A percentile compares a stretch with the other conserved stretches of the same genome.
phyloP scores from a whole-genome alignment of 139 green algal species.

The Klebsormidium nitens region DNA sequence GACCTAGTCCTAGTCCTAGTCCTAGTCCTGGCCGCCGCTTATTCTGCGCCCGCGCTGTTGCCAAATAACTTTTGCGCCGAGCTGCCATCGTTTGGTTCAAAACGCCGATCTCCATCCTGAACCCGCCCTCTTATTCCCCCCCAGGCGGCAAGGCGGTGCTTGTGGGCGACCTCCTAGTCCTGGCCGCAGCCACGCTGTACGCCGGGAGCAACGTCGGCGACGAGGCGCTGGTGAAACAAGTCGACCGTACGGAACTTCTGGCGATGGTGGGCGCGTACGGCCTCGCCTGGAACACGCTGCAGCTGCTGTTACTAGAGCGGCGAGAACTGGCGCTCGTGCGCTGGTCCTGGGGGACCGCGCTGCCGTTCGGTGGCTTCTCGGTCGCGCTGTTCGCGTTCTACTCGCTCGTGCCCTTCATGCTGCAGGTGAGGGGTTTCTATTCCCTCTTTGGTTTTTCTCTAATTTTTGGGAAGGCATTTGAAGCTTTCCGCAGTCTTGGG shows the following conservation, averaged over 20 bases:
- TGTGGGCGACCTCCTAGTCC: conserved; percentile 62
- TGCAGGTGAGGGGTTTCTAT: neutral
- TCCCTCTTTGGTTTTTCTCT: no score
- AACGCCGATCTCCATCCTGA: no score
- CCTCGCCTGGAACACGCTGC: neutral
- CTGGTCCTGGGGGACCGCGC: neutral
- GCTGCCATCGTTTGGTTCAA: no score
- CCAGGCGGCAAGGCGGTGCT: conserved; percentile 40
- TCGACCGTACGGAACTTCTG: conserved; percentile 8
- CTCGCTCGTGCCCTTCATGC: conserved; percentile 33
- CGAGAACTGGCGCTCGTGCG: neutral
- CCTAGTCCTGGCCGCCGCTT: no score
- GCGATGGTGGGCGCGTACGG: conserved; percentile 4
- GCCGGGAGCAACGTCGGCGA: conserved; percentile 27
- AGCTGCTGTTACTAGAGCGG: conserved; percentile 6
- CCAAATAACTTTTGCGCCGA: no score
- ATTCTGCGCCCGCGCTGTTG: no score
- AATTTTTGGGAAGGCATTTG: no score
- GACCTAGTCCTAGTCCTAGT: conserved; percentile 65
- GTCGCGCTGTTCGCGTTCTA: conserved; percentile 62
- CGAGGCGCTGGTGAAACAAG: neutral
- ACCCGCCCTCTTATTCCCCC: no score
- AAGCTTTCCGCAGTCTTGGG: no score
- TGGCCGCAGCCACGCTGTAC: conserved; percentile 63
- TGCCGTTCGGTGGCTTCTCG: conserved; percentile 41